Conservation (phyloP, 2,329 filamentous ascomycete genomes). For the Calonectria leucothoes region DNA sequence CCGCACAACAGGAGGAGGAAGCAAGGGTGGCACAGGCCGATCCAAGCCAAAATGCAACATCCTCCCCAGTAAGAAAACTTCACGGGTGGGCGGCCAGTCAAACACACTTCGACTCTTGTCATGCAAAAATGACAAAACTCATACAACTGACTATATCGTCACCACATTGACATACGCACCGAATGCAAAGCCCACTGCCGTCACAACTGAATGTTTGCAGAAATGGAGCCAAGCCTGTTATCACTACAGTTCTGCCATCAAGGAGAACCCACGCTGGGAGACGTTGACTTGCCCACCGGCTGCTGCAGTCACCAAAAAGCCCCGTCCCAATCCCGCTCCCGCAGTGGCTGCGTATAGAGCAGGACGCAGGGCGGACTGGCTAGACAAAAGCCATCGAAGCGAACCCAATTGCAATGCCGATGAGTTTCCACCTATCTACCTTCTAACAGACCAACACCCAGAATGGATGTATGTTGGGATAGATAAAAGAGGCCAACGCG, state of each 20-base stretch:
- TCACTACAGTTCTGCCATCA: constrained; percentile 17
- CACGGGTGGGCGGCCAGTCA: neutral
- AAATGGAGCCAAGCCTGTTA: constrained; percentile 7
- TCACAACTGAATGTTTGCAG: neutral
- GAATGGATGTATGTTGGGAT: neutral
- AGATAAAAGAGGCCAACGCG: neutral
- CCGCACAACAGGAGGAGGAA: neutral
- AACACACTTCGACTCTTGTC: neutral
- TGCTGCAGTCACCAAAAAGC: neutral
- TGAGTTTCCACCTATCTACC: neutral
- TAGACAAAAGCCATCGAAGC: neutral
- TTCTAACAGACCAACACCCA: neutral
- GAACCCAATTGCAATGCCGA: neutral
- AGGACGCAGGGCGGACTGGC: neutral
- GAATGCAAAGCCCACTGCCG: neutral
- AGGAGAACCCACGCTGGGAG: constrained; percentile 4
- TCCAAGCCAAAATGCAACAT: neutral
- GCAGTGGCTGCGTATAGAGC: neutral
- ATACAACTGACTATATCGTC: neutral
- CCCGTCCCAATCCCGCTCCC: neutral
- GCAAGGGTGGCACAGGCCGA: neutral
- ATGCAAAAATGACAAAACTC: neutral
- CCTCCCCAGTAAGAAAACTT: neutral
- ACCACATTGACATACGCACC: neutral
- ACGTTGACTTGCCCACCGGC: constrained; percentile 11